phyloP scores from a whole-genome alignment of 2,329 filamentous ascomycete genomes.

The Ustilaginoidea virens region DNA sequence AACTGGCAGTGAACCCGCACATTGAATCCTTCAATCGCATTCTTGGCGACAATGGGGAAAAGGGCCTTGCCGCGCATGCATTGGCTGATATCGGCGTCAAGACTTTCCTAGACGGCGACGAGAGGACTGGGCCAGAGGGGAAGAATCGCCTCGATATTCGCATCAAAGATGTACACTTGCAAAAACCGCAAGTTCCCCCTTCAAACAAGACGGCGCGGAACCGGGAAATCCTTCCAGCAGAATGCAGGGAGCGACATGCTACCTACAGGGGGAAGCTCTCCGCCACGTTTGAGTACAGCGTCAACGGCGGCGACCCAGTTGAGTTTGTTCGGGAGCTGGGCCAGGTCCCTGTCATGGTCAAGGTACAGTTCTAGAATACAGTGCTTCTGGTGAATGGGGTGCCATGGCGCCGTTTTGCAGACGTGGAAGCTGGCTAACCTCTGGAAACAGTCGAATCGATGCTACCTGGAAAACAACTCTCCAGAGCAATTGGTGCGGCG shows the following conservation, averaged over 20 bases:
- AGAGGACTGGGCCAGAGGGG: conserved; percentile 37
- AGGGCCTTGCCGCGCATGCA: conserved; percentile 49
- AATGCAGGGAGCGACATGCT: conserved; percentile 86
- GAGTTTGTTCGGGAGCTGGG: conserved; percentile 78
- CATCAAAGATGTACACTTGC: conserved; percentile 67
- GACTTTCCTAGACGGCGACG: conserved; percentile 70
- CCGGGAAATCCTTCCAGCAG: conserved; percentile 76
- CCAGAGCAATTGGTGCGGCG: conserved; percentile 68
- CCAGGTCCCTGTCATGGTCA: conserved; percentile 83
- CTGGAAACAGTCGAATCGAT: conserved; percentile 59
- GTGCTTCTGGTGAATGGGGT: too few species aligned
- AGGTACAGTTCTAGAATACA: too few species aligned
- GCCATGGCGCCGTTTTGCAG: too few species aligned
- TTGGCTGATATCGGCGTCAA: conserved; percentile 84
- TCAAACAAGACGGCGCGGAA: conserved; percentile 74
- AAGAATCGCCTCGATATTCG: conserved; percentile 66
- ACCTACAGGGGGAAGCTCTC: conserved; percentile 81
- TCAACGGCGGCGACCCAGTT: conserved; percentile 76
- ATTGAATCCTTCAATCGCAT: conserved; percentile 92
- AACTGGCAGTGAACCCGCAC: conserved; percentile 77
- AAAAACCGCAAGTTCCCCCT: conserved; percentile 64
- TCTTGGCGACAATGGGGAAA: conserved; percentile 53
- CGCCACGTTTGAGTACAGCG: conserved; percentile 66
- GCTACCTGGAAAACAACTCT: conserved; percentile 75
- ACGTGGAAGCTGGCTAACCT: not conserved